Evolutionary conservation across 164 flowering plant species (phyloP).

Genomic region (Paratinospora sagittata): DNA sequence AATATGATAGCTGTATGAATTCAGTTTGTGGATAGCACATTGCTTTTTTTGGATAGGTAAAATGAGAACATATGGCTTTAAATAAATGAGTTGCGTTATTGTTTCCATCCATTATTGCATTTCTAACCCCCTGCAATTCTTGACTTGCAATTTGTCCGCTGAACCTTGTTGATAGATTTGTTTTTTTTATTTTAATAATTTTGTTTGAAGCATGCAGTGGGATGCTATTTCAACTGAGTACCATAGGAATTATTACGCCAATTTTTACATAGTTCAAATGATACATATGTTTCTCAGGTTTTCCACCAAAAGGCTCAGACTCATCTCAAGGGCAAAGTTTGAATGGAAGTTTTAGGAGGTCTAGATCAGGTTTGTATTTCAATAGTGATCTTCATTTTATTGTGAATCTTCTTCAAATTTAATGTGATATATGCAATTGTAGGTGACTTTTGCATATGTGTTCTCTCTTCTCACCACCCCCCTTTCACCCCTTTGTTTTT

Average conservation of each 20-base stretch:
- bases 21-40: too few relatives aligned
- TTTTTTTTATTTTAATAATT: not conserved
- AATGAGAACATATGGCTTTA: too few relatives aligned
- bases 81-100: too few relatives aligned
- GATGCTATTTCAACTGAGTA: not conserved
- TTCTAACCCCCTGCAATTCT: too few relatives aligned
- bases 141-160: not conserved
- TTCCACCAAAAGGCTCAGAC: conserved; percentile 34
- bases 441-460: not conserved
- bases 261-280: not conserved
- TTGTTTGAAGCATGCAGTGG: not conserved
- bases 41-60: too few relatives aligned
- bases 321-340: conserved; percentile 42
- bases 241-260: not conserved
- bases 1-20: too few relatives aligned
- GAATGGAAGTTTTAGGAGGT: conserved; percentile 62
- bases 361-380: conserved; percentile 41
- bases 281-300: conserved; percentile 27
- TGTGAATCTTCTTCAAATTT: not conserved
- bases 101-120: too few relatives aligned
- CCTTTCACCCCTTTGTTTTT: too few relatives aligned
- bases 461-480: too few relatives aligned
- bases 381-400: not conserved
- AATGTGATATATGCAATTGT: not conserved
- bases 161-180: not conserved